These are phyloP conservation scores for Barnettozyma pratensis DNA, from an alignment of 805 yeast species.

Conservation along the genomic window DNA sequence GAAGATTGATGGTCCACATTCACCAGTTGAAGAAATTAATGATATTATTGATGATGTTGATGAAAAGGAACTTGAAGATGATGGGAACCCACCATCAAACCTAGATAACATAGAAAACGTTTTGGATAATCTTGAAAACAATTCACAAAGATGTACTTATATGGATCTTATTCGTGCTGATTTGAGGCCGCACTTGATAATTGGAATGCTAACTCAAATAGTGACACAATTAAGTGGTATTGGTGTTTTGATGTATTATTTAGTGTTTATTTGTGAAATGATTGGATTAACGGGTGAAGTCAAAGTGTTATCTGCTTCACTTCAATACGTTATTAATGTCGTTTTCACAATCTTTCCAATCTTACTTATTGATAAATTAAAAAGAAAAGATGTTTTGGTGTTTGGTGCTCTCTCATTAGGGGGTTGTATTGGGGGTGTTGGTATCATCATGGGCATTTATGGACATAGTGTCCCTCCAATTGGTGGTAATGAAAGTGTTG, in stretches of 20 bases:
- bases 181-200: conserved; percentile 31
- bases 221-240: conserved; percentile 43
- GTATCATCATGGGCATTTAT: conserved; percentile 30
- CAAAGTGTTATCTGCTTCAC: conserved; percentile 31
- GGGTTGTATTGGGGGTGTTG: conserved; percentile 30
- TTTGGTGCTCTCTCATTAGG: conserved; percentile 39
- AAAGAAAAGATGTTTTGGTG: conserved; percentile 42
- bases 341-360: conserved; percentile 41
- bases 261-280: conserved; percentile 42
- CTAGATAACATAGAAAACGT: conserved; percentile 23
- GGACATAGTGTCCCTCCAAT: conserved; percentile 30
- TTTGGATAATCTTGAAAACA: conserved; percentile 17
- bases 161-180: conserved; percentile 29
- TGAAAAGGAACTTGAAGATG: neutral
- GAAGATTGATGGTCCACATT: conserved; percentile 6
- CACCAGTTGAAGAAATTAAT: neutral
- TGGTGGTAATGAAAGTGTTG: conserved; percentile 29
- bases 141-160: conserved; percentile 26
- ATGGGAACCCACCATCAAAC: conserved; percentile 2
- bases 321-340: conserved; percentile 37
- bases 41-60: neutral
- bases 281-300: conserved; percentile 36
- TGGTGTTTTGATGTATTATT: conserved; percentile 38
- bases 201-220: conserved; percentile 36
- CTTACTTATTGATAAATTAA: conserved; percentile 34